phyloP scores from a whole-genome alignment of 768 basidiomycete genomes.

The Phanerochaete sordida region DNA sequence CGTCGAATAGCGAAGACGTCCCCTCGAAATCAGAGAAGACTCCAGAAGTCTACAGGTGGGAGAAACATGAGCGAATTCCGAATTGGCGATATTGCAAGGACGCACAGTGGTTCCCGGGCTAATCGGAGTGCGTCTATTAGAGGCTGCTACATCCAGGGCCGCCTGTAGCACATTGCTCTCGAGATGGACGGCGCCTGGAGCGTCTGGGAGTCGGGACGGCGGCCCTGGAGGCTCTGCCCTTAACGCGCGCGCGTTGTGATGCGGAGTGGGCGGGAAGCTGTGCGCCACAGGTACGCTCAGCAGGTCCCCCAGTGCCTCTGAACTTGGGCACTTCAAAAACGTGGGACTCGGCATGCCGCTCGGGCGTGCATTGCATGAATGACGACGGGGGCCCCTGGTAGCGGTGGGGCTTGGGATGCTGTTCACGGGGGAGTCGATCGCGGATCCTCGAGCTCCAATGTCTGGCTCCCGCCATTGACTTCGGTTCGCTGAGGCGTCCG shows the following conservation, averaged over 20 bases:
- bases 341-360: neutral
- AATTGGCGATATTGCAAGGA: neutral
- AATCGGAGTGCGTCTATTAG: neutral
- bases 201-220: neutral
- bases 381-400: neutral
- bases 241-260: neutral
- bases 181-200: neutral
- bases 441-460: neutral
- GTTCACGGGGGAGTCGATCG: neutral
- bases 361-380: slow-evolving; percentile 1
- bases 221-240: neutral
- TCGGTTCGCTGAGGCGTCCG: neutral
- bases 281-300: neutral
- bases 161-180: neutral
- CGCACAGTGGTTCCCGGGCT: neutral
- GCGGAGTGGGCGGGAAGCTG: neutral
- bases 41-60: neutral
- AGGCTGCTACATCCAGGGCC: neutral
- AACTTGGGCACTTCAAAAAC: neutral
- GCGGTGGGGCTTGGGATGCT: neutral
- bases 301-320: neutral
- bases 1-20: neutral
- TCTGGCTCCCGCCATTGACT: neutral
- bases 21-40: neutral
- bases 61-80: neutral